Evolutionary conservation across 805 yeast genomes (phyloP), one percentile per base, ranked within the genome.

Genomic region (Starmerella sp.): DNA sequence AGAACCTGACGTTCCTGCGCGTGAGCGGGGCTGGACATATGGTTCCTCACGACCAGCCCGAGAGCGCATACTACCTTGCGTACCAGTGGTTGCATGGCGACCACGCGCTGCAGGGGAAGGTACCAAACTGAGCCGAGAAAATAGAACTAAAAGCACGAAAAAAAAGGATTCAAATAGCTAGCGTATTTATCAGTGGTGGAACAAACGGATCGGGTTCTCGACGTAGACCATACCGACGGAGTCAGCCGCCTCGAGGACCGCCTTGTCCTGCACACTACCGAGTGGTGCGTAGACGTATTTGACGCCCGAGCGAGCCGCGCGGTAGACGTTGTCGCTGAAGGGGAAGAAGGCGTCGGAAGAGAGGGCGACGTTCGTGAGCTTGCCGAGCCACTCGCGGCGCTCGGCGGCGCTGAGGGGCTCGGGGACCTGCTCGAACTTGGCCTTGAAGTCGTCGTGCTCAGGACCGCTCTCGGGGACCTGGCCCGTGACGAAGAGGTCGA

Each of bases 321-420:
- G 83, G 81, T 91, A 89, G 64, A 93, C 96, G 69, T 93, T 93
- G 73, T 93, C 99, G 62, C 97, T 93, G 93, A 93, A 93, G 74
- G 99, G 99, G 95, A 93, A 93, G 82, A 93, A 93, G 32, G 99
- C 99, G 70, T 93, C 99, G 4, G 97, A 89, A 15, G 96, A 84
- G 64, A 90, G 77, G 11, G 97, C 89, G 55, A 93, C 99, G 65
- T 86, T 82, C 57, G 75, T 80, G 71, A 89, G 78, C 75, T 89
- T 81, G 59, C 74, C 65, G 62, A 84, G 73, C 97, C 97, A 93
- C 65, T 86, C 95, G 61, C 75, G 74, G 73, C 91, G 87, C 77
- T 93, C 98, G 60, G 77, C 81, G 31, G 71, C 73, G 51, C 95
- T 83, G 64, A 93, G 77, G 53, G 96, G 96, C 63, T 73, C 77